Base-by-base conservation (phyloP, 2,329 filamentous ascomycete species). In the Coniochaeta sp. region DNA sequence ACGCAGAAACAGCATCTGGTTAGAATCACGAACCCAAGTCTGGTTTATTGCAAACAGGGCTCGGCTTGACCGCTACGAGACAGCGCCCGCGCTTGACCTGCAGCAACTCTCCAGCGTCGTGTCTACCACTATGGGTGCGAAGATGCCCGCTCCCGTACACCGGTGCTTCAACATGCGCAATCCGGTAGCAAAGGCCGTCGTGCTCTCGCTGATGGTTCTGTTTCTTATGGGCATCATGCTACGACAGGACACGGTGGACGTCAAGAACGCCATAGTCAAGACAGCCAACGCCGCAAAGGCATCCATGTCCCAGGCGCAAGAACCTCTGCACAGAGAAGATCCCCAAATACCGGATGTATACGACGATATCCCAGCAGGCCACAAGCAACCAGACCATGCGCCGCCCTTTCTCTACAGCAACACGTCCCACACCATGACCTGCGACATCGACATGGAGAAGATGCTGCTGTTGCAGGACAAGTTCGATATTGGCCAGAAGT, bases 91-190 rank as follows among this genome's bases (percentile, higher is more conserved):
- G 16, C 10, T 40, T 40, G 31, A 10, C 8, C 14, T n/a, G 2
- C 18, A 18, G 2, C 20, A 26, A 5, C 38, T 26, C 18, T 6
- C 12, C 20, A 42, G 20, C 38, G 38, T 9, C 20, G 38, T 42
- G 38, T 24, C 38, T 24, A 22, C 12, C 38, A n/a, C 38, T 14
- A 49, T 49, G 31, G 31, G 28, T 26, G 47, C 31, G 18, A 51
- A 38, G 49, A 35, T 33, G 18, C 18, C 49, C 26, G 26, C 55
- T n/a, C 26, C 51, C 16, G 54, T 60, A 52, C 66, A 71, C 57
- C 74, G 68, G 57, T 66, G 73, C 56, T 66, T 75, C 65, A 75
- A 63, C 57, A 75, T 77, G 73, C 69, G 76, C 55, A 76, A 73
- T 57, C 71, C 74, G 4, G 70, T 77, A 51, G 66, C 68, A 38